Conservation (phyloP, 805 yeast species). For the Ogataea ramenticola region DNA sequence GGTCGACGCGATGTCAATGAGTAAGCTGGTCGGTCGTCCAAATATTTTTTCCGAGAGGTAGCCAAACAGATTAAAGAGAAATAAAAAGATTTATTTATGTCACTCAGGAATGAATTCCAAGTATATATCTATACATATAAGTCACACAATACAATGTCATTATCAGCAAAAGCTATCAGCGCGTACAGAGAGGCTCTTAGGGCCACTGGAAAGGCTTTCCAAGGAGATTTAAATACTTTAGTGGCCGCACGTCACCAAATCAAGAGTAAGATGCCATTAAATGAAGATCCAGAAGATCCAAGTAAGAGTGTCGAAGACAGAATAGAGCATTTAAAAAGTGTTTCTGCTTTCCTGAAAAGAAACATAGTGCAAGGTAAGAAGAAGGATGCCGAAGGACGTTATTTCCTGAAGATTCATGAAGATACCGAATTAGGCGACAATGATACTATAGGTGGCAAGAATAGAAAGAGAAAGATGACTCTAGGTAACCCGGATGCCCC, state of each 20-base stretch:
- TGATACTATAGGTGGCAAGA: constrained; percentile 54
- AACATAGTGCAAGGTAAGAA: constrained; percentile 85
- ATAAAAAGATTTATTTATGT: no score
- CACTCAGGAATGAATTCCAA: no score
- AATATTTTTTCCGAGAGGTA: no score
- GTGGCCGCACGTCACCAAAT: constrained; percentile 55
- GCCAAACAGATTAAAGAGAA: no score
- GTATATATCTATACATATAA: background rate
- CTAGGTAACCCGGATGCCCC: constrained; percentile 16
- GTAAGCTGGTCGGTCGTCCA: no score
- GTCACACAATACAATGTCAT: constrained; percentile 10
- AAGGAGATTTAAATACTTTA: constrained; percentile 40
- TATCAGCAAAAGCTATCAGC: constrained; percentile 15
- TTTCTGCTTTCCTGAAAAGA: constrained; percentile 57
- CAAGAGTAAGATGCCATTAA: constrained; percentile 41
- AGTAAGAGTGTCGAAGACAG: constrained; percentile 40
- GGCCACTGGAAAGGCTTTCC: constrained; percentile 58
- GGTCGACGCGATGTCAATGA: no score
- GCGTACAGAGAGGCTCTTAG: constrained; percentile 65
- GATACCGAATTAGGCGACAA: constrained; percentile 90
- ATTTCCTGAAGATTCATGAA: constrained; percentile 62
- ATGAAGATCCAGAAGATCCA: constrained; percentile 33
- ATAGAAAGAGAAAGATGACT: constrained; percentile 30
- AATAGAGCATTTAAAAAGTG: constrained; percentile 54
- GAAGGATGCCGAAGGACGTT: constrained; percentile 32